These are phyloP conservation scores for Fusarium scirpi DNA, from an alignment of 2,329 filamentous ascomycete species.

Conservation along the genomic window DNA sequence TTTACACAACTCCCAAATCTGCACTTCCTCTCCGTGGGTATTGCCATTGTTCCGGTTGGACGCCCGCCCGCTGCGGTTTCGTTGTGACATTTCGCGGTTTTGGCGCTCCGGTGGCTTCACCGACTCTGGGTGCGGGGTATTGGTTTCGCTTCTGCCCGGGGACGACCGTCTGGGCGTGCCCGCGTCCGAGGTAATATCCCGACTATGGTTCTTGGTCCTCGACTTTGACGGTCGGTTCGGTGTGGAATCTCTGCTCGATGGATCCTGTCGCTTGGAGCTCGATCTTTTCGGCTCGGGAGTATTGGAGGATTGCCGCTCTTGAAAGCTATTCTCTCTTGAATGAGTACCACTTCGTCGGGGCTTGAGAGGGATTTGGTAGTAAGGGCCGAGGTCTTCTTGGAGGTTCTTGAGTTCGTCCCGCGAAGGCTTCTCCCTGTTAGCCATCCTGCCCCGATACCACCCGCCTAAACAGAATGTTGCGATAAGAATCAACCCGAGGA, in stretches of 20 bases:
- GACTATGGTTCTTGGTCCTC: conserved; percentile 37
- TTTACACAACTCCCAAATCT: conserved; percentile 59
- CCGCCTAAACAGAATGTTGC: conserved; percentile 48
- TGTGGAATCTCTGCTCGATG: conserved; percentile 46
- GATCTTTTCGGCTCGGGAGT: conserved; percentile 45
- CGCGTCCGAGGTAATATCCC: conserved; percentile 35
- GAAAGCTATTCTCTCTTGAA: conserved; percentile 42
- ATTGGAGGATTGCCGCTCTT: conserved; percentile 41
- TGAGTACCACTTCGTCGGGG: conserved; percentile 43
- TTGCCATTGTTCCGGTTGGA: conserved; percentile 59
- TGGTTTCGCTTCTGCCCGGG: conserved; percentile 39
- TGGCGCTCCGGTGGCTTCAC: conserved; percentile 38
- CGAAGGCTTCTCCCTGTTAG: conserved; percentile 51
- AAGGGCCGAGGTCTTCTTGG: conserved; percentile 52
- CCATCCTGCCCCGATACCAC: conserved; percentile 50
- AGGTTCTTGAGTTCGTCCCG: conserved; percentile 52
- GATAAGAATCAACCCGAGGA: conserved; percentile 49
- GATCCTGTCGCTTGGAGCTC: conserved; percentile 42
- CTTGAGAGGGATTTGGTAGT: conserved; percentile 47
- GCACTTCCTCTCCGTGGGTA: conserved; percentile 58
- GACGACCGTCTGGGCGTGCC: conserved; percentile 45
- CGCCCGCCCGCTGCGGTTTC: conserved; percentile 59
- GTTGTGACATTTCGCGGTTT: conserved; percentile 56
- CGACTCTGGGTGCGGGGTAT: conserved; percentile 42
- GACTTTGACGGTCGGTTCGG: conserved; percentile 42